phyloP scores from a whole-genome alignment of 805 yeast species.

The Metschnikowia bowlesiae region DNA sequence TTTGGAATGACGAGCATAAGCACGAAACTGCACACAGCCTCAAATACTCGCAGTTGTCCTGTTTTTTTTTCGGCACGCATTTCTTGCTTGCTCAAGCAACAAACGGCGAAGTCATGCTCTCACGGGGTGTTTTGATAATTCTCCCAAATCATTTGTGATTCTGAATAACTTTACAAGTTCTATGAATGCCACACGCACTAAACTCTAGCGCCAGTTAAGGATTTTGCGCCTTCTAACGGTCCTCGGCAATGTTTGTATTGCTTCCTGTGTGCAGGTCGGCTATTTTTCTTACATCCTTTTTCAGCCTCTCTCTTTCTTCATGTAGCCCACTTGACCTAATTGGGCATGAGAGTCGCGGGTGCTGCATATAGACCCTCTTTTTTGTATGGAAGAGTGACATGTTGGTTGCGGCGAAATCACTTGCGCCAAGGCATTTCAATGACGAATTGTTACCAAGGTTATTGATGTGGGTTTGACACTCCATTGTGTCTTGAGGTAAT shows the following conservation, averaged over 20 bases:
- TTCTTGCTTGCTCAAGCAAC: constrained; percentile 10
- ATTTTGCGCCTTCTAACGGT: not conserved
- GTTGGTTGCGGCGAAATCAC: constrained; percentile 1
- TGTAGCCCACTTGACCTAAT: constrained; percentile 10
- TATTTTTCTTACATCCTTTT: constrained; percentile 7
- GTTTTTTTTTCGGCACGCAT: constrained; percentile 5
- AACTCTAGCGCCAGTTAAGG: not conserved
- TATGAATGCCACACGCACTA: too few relatives aligned
- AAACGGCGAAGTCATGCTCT: not conserved
- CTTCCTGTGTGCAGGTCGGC: constrained; percentile 9
- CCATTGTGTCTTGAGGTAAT: not conserved
- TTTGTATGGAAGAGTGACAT: not conserved
- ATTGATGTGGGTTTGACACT: not conserved
- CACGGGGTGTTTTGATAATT: not conserved
- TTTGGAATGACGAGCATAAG: constrained; percentile 17
- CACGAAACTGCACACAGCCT: constrained; percentile 7
- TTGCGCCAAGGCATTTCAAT: not conserved
- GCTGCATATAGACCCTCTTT: not conserved
- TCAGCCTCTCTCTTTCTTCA: constrained; percentile 6
- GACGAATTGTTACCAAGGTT: not conserved
- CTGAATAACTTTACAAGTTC: too few relatives aligned
- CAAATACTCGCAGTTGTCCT: constrained; percentile 10
- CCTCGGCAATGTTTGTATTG: not conserved
- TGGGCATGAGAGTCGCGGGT: constrained; percentile 4
- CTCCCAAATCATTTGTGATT: too few relatives aligned